These are phyloP conservation scores for Clarireedia homoeocarpa DNA, from an alignment of 2,329 filamentous ascomycete species.

Conservation along the genomic window DNA sequence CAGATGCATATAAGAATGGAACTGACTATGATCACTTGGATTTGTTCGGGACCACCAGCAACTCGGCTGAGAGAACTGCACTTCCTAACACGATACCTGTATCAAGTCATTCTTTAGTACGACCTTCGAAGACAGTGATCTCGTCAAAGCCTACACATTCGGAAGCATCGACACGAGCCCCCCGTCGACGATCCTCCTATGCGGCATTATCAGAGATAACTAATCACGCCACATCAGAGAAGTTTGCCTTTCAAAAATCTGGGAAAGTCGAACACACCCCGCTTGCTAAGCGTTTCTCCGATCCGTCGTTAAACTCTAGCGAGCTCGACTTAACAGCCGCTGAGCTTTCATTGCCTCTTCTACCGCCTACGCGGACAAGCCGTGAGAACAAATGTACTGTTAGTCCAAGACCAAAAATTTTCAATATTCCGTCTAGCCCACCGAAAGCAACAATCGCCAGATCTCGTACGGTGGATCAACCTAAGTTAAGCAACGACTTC, in stretches of 20 bases:
- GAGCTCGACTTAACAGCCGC: constrained; percentile 14
- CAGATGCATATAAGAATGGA: not conserved
- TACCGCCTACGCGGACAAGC: constrained; percentile 10
- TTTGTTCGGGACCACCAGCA: not conserved
- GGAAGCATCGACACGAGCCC: constrained; percentile 11
- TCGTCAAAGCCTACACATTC: constrained; percentile 9
- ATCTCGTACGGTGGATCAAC: constrained; percentile 12
- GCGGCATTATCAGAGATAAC: constrained; percentile 24
- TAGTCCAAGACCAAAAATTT: constrained; percentile 25
- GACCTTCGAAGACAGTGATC: constrained; percentile 15
- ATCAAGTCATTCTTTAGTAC: constrained; percentile 14
- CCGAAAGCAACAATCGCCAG: constrained; percentile 20
- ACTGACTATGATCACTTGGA: not conserved
- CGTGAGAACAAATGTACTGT: constrained; percentile 15
- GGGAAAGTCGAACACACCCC: constrained; percentile 23
- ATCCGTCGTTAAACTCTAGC: constrained; percentile 15
- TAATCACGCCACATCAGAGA: constrained; percentile 20
- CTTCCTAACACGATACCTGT: constrained; percentile 19
- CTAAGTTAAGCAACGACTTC: constrained; percentile 15
- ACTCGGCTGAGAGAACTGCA: constrained; percentile 6
- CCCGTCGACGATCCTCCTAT: constrained; percentile 12
- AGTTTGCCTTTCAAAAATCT: constrained; percentile 14
- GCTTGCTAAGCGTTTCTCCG: constrained; percentile 15
- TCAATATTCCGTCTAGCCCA: constrained; percentile 25
- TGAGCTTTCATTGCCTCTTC: constrained; percentile 13